Conservation (phyloP, 1,284 basidiomycete genomes). For the Sanguinoderma infundibulare region DNA sequence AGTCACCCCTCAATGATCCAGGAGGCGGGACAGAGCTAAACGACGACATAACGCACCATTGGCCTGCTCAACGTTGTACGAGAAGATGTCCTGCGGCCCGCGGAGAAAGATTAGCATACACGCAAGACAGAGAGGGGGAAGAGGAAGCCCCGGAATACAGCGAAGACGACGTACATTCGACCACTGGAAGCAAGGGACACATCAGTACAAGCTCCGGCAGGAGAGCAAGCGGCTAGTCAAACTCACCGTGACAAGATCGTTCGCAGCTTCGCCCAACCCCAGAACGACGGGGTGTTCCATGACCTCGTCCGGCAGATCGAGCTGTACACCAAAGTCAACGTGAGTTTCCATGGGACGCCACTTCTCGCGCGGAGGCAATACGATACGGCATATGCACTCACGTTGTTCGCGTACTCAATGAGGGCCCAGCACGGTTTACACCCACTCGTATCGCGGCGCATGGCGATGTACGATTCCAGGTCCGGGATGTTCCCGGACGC, state of each 20-base stretch:
- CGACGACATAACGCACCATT: slow-evolving; percentile 26
- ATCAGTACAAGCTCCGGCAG: slow-evolving; percentile 13
- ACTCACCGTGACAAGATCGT: slow-evolving; percentile 42
- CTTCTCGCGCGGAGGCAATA: slow-evolving; percentile 1
- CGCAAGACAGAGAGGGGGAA: neutral
- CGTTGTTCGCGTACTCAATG: slow-evolving; percentile 43
- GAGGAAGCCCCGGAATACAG: neutral
- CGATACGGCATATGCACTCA: slow-evolving; percentile 15
- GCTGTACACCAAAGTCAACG: slow-evolving; percentile 12
- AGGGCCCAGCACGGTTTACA: slow-evolving; percentile 45
- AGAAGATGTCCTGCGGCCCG: slow-evolving; percentile 44
- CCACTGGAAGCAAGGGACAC: slow-evolving; percentile 28
- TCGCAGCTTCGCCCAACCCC: slow-evolving; percentile 41
- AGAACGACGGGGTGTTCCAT: slow-evolving; percentile 41
- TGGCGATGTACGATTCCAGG: slow-evolving; percentile 42
- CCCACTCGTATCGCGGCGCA: slow-evolving; percentile 44
- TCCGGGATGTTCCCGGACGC: slow-evolving; percentile 37
- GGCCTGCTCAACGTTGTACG: slow-evolving; percentile 48
- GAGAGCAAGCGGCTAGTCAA: slow-evolving; percentile 1
- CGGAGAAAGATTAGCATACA: slow-evolving; percentile 6
- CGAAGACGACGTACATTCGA: slow-evolving; percentile 40
- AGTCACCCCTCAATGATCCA: neutral
- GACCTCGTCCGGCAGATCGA: slow-evolving; percentile 42
- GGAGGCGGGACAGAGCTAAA: neutral
- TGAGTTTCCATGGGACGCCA: slow-evolving; percentile 6